Base-by-base conservation (phyloP, 306 rosid genomes). In the Gillenia trifoliata region DNA sequence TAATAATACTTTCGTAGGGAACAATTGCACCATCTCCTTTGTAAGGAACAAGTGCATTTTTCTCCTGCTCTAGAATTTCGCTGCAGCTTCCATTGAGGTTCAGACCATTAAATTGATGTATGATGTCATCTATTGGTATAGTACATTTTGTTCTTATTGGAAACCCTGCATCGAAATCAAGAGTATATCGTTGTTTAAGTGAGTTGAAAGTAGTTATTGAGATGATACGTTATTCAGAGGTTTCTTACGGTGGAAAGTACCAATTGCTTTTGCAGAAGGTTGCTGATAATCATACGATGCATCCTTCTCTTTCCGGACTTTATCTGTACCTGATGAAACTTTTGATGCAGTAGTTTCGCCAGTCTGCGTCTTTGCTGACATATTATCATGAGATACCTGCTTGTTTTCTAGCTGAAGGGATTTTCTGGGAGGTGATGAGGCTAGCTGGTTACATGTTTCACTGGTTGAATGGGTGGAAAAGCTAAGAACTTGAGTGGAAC, bases 21-120 rank as follows among this genome's bases (percentile, higher is more conserved):
- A 90, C 89, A 76, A 94, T 62, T 22, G 91, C 80, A 79, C 89
- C 83, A 78, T 75, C 81, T 77, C 89, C 92, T 45, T 83, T 79
- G 66, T 86, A 94, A 23, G 86, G 86, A 50, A 94, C 93, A 76
- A 94, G 83, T 70, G 93, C 93, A 77, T 80, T 85, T 66, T 87
- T 80, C 36, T 73, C 89, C 50, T 76, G 75, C 77, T 57, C 74
- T 55, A 28, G 74, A 67, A 73, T n/a, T 72, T 57, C 25, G 67
- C 59, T 82, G 78, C 72, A 64, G 77, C 81, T 82, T 84, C 62
- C 83, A 43, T 78, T 76, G 74, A 91, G 85, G 74, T 79, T 78
- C 77, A 88, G 93, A 77, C 63, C 72, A 55, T 77, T 70, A 70
- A 90, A 72, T 67, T 11, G 83, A 60, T 74, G 40, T 79, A 50